phyloP scores from a whole-genome alignment of 2,329 filamentous ascomycete species.

The Aschersonia sp. region DNA sequence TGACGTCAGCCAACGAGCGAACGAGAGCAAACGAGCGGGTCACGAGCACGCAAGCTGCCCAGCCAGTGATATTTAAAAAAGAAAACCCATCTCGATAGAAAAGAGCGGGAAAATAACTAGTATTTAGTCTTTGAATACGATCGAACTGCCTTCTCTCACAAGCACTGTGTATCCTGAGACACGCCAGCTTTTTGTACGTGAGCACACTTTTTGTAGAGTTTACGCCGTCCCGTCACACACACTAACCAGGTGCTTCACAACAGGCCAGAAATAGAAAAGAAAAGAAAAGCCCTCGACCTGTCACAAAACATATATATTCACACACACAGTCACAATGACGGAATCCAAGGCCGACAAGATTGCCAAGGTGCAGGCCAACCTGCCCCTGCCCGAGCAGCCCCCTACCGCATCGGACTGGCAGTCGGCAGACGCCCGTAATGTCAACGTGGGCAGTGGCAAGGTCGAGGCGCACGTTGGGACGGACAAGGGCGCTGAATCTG shows the following conservation, averaged over 20 bases:
- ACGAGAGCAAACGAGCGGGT: background rate
- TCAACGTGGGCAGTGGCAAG: constrained; percentile 43
- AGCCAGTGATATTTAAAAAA: background rate
- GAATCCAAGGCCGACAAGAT: constrained; percentile 50
- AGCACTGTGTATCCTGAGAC: no score
- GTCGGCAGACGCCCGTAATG: constrained; percentile 50
- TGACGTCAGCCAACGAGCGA: background rate
- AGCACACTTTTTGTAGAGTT: no score
- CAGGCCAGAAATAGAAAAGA: no score
- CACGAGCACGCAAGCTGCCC: background rate
- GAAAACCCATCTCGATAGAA: background rate
- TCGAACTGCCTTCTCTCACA: no score
- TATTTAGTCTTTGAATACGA: no score
- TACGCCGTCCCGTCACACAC: no score
- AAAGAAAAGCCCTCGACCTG: background rate
- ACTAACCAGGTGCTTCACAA: no score
- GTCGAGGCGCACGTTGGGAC: constrained; percentile 33
- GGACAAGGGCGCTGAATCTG: constrained; percentile 30
- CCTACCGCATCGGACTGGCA: constrained; percentile 67
- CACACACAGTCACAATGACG: constrained; percentile 13
- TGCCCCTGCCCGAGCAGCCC: constrained; percentile 67
- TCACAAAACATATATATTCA: background rate
- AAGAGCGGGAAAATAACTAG: no score
- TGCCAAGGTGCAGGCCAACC: constrained; percentile 53
- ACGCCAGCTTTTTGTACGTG: no score